Evolutionary conservation across 1,284 basidiomycete genomes (phyloP).

Genomic region (Rhodotorula sp.): DNA sequence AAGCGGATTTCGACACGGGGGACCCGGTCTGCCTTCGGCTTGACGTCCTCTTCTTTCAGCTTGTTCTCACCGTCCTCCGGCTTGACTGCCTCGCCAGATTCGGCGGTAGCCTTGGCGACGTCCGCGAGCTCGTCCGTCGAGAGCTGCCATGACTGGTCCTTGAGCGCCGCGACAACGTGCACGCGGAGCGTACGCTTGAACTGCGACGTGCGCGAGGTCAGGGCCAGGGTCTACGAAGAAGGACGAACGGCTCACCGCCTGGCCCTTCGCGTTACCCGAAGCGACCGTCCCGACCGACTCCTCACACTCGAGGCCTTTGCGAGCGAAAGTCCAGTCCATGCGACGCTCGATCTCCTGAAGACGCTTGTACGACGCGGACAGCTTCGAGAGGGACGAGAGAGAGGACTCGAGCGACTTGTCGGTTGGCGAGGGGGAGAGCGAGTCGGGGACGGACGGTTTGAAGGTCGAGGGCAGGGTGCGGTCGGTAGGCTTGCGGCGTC

Average conservation of each 20-base stretch:
- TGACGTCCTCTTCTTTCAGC: neutral
- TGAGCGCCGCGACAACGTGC: conserved; percentile 84
- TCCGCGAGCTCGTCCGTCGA: conserved; percentile 1
- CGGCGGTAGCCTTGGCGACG: neutral
- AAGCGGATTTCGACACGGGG: conserved; percentile 34
- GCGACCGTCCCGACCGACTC: conserved; percentile 54
- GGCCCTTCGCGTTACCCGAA: too few species aligned
- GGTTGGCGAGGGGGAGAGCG: neutral
- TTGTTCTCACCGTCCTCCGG: neutral
- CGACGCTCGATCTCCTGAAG: conserved; percentile 84
- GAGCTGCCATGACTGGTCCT: conserved; percentile 60
- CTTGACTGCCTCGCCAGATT: neutral
- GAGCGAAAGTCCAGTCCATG: conserved; percentile 90
- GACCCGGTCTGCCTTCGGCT: conserved; percentile 14
- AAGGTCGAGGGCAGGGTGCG: conserved; percentile 29
- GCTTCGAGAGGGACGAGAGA: conserved; percentile 19
- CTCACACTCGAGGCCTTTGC: conserved; percentile 85
- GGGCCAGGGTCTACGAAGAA: neutral
- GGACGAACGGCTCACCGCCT: neutral
- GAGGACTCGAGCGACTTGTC: conserved; percentile 17
- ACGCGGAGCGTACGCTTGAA: conserved; percentile 80
- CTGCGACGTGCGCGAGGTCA: conserved; percentile 51
- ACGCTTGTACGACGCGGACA: conserved; percentile 61
- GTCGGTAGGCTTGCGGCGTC: conserved; percentile 34
- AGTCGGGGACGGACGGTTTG: neutral